Percentiles rank a stretch among this genome's conserved stretches.
Evolutionary conservation across 257 asterid species (phyloP).

Genomic region (Agastache rugosa): DNA sequence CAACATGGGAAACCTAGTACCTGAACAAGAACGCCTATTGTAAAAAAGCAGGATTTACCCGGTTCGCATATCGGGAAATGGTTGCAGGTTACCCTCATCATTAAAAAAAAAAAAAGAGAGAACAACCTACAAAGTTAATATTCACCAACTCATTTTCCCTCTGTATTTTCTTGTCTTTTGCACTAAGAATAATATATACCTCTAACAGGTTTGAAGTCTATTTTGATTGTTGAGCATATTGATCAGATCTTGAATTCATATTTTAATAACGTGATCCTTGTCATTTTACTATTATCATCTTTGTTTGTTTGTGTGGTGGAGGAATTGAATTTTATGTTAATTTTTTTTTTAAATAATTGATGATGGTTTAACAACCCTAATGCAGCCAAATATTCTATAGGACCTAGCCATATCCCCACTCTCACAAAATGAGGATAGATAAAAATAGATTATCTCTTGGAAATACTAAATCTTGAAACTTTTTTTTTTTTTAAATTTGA

Average conservation of each 20-base stretch:
- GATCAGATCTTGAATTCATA: neutral
- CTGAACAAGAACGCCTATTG: neutral
- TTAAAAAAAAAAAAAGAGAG: neutral
- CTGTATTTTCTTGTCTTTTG: neutral
- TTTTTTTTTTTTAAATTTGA: too few species aligned
- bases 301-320: neutral
- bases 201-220: neutral
- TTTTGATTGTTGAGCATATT: neutral
- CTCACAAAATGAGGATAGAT: neutral
- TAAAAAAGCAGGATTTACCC: too few species aligned
- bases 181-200: neutral
- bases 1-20: slow-evolving; percentile 19
- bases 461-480: neutral
- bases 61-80: neutral
- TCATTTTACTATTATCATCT: neutral
- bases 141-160: slow-evolving; percentile 1
- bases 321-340: neutral
- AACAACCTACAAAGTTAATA: neutral
- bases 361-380: slow-evolving; percentile 31
- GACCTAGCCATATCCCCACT: neutral
- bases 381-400: slow-evolving; percentile 29
- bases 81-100: neutral
- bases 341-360: neutral
- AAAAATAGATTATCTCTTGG: neutral
- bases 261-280: neutral